phyloP scores from a whole-genome alignment of 2,329 filamentous ascomycete species.

The Chaetomiaceae sp. region DNA sequence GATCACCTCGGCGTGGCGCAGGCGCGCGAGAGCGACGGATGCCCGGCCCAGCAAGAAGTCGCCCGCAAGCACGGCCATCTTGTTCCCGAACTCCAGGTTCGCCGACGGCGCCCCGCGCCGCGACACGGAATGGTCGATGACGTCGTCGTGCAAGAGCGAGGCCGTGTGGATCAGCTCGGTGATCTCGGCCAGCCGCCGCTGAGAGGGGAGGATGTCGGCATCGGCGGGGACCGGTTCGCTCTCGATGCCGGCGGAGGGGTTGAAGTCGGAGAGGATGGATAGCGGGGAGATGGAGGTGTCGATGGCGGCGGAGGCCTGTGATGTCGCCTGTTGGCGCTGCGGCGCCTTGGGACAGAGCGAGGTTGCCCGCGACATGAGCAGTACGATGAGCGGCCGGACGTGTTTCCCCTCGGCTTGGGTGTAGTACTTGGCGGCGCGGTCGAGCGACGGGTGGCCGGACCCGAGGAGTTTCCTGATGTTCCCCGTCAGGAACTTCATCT shows the following conservation, averaged over 20 bases:
- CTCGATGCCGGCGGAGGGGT: conserved; percentile 59
- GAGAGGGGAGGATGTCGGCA: conserved; percentile 80
- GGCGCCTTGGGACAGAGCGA: conserved; percentile 64
- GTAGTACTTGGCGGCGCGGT: conserved; percentile 97
- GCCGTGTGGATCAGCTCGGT: conserved; percentile 97
- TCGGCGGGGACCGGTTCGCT: conserved; percentile 42
- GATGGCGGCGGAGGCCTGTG: conserved; percentile 44
- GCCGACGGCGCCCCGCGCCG: conserved; percentile 81
- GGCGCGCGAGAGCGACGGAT: conserved; percentile 84
- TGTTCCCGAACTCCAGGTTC: conserved; percentile 95
- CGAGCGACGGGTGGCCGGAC: conserved; percentile 88
- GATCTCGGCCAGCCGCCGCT: conserved; percentile 89
- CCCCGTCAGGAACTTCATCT: conserved; percentile 92
- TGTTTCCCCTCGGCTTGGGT: conserved; percentile 96
- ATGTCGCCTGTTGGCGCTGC: conserved; percentile 36
- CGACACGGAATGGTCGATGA: conserved; percentile 87
- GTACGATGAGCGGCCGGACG: conserved; percentile 86
- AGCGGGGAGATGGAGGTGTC: conserved; percentile 53
- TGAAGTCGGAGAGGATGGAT: conserved; percentile 69
- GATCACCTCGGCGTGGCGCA: conserved; percentile 89
- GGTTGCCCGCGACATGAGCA: conserved; percentile 94
- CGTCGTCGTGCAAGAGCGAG: conserved; percentile 94
- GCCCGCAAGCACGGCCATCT: conserved; percentile 97
- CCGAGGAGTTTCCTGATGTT: conserved; percentile 92
- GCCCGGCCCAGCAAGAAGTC: conserved; percentile 92